Evolutionary conservation across 129 eudicot species (phyloP).

Genomic region (Dittrichia graveolens): DNA sequence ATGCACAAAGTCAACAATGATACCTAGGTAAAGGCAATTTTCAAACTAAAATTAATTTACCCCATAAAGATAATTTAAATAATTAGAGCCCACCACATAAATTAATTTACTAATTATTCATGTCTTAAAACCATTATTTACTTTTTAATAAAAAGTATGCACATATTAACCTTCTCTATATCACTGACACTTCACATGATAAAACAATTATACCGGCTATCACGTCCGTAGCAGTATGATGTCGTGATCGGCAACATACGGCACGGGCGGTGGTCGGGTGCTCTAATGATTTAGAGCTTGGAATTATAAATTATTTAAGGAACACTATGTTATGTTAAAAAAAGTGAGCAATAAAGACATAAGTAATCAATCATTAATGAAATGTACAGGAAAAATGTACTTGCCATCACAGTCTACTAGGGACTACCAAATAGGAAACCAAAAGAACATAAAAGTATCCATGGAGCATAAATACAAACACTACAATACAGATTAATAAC

Average conservation of each 20-base stretch:
- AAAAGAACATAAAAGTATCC: conserved; percentile 26
- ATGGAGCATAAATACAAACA: conserved; percentile 26
- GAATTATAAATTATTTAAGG: neutral
- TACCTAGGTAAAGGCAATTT: conserved; percentile 34
- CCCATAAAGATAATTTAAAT: conserved; percentile 17
- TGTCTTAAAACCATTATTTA: too few species aligned
- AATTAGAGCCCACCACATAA: conserved; percentile 8
- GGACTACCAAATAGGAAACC: conserved; percentile 38
- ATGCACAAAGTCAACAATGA: conserved; percentile 33
- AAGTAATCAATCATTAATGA: conserved; percentile 30
- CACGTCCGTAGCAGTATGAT: too few species aligned
- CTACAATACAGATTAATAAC: conserved; percentile 27
- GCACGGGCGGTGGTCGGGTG: too few species aligned
- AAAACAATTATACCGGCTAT: too few species aligned
- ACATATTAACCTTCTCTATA: too few species aligned
- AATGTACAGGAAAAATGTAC: conserved; percentile 22
- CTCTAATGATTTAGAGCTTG: too few species aligned
- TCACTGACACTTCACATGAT: too few species aligned
- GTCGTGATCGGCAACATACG: too few species aligned
- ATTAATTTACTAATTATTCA: too few species aligned
- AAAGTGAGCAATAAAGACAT: neutral
- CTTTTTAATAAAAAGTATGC: too few species aligned
- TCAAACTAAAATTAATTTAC: conserved; percentile 26
- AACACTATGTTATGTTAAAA: too few species aligned
- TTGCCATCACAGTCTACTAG: conserved; percentile 28